Conservation (phyloP, 176 grass and related monocot genomes). For the Eragrostis nindensis region DNA sequence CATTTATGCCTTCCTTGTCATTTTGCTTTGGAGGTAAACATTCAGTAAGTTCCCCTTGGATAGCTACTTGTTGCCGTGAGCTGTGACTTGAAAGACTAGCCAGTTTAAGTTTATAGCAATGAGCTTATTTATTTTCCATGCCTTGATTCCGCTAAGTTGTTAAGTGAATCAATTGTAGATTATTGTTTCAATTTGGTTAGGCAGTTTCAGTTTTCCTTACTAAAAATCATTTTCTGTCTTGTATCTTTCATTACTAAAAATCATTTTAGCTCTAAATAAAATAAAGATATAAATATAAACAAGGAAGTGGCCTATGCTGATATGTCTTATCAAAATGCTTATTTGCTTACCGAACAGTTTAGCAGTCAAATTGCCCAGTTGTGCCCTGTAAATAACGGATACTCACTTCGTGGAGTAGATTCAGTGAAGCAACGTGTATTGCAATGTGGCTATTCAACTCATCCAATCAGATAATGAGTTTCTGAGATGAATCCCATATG, state of each 20-base stretch:
- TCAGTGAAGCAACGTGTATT: not conserved
- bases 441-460: not conserved
- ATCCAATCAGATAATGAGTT: not conserved
- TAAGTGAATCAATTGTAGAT: not conserved
- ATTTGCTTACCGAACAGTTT: not conserved
- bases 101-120: conserved; percentile 1
- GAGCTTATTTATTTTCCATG: not conserved
- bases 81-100: not conserved
- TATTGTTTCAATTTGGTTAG: not conserved
- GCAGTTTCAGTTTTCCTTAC: not conserved
- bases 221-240: not conserved
- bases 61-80: not conserved
- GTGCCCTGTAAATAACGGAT: not conserved
- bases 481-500: not conserved
- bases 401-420: not conserved
- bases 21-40: not conserved
- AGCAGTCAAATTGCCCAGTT: not conserved
- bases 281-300: not conserved
- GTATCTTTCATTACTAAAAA: not conserved
- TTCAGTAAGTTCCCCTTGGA: not conserved
- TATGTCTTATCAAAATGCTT: not conserved
- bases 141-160: conserved; percentile 2
- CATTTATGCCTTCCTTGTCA: not conserved
- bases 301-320: not conserved
- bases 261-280: not conserved